phyloP scores from a whole-genome alignment of 305 asterid species.

The Fraxinus sp. region DNA sequence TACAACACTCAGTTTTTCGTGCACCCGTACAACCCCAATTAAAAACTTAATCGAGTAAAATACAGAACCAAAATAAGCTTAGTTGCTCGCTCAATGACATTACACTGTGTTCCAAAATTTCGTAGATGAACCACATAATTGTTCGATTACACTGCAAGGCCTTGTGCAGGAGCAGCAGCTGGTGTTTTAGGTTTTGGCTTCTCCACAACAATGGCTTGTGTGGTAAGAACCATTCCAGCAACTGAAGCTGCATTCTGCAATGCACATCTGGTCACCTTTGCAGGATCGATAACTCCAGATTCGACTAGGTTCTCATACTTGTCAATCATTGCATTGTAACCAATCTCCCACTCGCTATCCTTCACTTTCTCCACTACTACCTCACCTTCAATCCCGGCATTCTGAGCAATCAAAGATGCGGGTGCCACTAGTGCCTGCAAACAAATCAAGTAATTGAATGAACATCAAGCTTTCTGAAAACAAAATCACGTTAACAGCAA shows the following conservation, averaged over 20 bases:
- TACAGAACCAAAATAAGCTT: neutral
- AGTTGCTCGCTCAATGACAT: neutral
- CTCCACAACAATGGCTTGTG: slow-evolving; percentile 95
- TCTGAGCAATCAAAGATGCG: slow-evolving; percentile 80
- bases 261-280: slow-evolving; percentile 94
- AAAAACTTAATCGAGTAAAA: neutral
- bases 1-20: neutral
- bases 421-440: slow-evolving; percentile 83
- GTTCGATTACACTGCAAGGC: slow-evolving; percentile 35
- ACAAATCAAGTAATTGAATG: neutral
- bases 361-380: slow-evolving; percentile 89
- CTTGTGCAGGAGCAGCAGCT: slow-evolving; percentile 37
- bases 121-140: neutral
- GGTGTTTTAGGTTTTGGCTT: slow-evolving; percentile 47
- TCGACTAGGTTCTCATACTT: slow-evolving; percentile 70
- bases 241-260: slow-evolving; percentile 95
- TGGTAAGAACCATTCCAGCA: slow-evolving; percentile 97
- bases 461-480: neutral
- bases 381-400: slow-evolving; percentile 97
- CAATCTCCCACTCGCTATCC: slow-evolving; percentile 74
- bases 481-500: neutral
- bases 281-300: slow-evolving; percentile 93
- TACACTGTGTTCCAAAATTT: slow-evolving; percentile 17
- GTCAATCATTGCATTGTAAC: slow-evolving; percentile 94
- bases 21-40: neutral